Evolutionary conservation across 1,284 basidiomycete genomes (phyloP), one percentile per base, ranked within the genome.

Genomic region (Papiliotrema terrestris): DNA sequence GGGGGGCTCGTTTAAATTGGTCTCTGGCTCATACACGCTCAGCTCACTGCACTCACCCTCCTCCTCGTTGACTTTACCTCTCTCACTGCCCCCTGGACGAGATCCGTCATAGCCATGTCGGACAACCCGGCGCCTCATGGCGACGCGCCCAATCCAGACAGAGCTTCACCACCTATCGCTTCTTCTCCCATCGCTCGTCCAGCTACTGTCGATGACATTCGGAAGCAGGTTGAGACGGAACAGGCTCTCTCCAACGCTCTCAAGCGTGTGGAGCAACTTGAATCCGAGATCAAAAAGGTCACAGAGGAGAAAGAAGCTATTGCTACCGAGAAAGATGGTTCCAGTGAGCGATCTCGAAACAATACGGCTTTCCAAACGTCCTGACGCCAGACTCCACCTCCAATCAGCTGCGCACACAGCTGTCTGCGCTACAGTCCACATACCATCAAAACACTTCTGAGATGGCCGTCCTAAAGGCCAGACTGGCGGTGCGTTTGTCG

Each of bases 11-110:
- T n/a, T n/a, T n/a, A n/a, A n/a, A n/a, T n/a, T n/a, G n/a, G n/a
- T n/a, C n/a, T n/a, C 8, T 15, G 11, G 13, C 4, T 26, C 3
- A 15, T 20, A n/a, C n/a, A n/a, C n/a, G n/a, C n/a, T n/a, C n/a
- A n/a, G n/a, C n/a, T n/a, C n/a, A n/a, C n/a, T n/a, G 96, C 96
- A 22, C 29, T 32, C 29, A 32, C 29, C 29, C 29, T 32, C 29
- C n/a, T 32, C 6, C 29, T 32, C 11, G 29, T 11, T 11, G 11
- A 11, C 29, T 11, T 5, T 11, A 32, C 29, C 11, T 32, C 29
- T 32, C 11, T 32, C 29, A 6, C 5, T 32, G 6, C 29, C 11
- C 29, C 11, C 29, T 11, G 29, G 29, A 32, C 29, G 6, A 32
- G 6, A 32, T 5, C 29, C 29, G 29, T 32, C 29, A 32, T 32